These are phyloP conservation scores for Flaveria trinervia DNA, from an alignment of 129 eudicot species.

Conservation along the genomic window DNA sequence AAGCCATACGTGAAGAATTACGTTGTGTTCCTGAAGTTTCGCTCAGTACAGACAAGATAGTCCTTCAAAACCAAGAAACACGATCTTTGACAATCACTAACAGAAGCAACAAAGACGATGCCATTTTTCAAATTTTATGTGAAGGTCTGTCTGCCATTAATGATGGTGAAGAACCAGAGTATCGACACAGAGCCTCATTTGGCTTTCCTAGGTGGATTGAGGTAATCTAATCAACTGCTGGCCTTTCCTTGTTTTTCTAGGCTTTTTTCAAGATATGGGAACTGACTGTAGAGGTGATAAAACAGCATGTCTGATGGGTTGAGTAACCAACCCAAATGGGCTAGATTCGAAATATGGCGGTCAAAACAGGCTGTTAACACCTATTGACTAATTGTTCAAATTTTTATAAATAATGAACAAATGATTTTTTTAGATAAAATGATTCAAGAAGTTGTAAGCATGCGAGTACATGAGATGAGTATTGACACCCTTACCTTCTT, in stretches of 20 bases:
- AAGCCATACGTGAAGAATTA: slow-evolving; percentile 51
- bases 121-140: slow-evolving; percentile 59
- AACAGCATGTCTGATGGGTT: background rate
- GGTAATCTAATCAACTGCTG: slow-evolving; percentile 49
- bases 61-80: slow-evolving; percentile 70
- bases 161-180: slow-evolving; percentile 58
- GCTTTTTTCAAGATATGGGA: background rate
- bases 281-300: background rate
- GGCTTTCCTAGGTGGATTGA: slow-evolving; percentile 96
- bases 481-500: background rate
- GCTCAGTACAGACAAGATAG: slow-evolving; percentile 50
- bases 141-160: slow-evolving; percentile 62
- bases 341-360: background rate
- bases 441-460: background rate
- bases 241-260: background rate
- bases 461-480: background rate
- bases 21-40: slow-evolving; percentile 58
- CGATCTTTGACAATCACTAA: slow-evolving; percentile 53
- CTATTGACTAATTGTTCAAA: background rate
- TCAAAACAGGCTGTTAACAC: background rate
- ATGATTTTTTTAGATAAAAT: background rate
- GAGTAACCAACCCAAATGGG: slow-evolving; percentile 5
- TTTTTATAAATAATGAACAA: background rate
- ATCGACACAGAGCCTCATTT: slow-evolving; percentile 63
- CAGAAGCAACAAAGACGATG: slow-evolving; percentile 54